A percentile compares a stretch with the other conserved stretches of the same genome.
phyloP scores from a whole-genome alignment of 768 basidiomycete species.

The Tulasnella calospora region DNA sequence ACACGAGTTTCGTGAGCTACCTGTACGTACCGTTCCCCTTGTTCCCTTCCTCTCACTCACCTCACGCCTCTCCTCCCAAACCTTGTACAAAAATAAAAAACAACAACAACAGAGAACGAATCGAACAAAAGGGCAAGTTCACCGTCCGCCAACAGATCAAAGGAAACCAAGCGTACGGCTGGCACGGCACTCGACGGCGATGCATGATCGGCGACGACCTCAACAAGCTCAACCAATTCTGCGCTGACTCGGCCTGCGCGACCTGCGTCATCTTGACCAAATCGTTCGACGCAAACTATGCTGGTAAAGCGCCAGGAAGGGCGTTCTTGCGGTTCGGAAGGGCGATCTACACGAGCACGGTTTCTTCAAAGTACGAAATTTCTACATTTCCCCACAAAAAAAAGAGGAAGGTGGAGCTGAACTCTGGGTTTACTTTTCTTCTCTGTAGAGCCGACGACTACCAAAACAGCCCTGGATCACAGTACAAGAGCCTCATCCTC shows the following conservation, averaged over 20 bases:
- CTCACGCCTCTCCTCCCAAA: no score
- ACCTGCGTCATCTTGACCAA: slow-evolving; percentile 14
- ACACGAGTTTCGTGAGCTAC: slow-evolving; percentile 10
- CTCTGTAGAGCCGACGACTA: slow-evolving; percentile 18
- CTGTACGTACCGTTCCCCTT: neutral
- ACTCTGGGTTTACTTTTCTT: neutral
- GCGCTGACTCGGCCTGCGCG: neutral
- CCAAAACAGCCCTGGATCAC: neutral
- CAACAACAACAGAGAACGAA: neutral
- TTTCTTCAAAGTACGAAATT: neutral
- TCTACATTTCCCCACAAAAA: neutral
- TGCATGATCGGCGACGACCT: slow-evolving; percentile 13
- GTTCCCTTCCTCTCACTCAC: neutral
- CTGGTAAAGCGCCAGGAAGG: slow-evolving; percentile 11
- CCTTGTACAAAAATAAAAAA: no score
- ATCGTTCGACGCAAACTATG: slow-evolving; percentile 11
- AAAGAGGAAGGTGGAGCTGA: neutral
- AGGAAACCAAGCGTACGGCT: slow-evolving; percentile 20
- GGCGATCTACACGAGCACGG: slow-evolving; percentile 5
- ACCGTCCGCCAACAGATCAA: neutral
- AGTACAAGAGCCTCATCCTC: slow-evolving; percentile 15
- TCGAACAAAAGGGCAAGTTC: slow-evolving; percentile 16
- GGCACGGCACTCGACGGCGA: slow-evolving; percentile 13
- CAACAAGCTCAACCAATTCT: slow-evolving; percentile 7
- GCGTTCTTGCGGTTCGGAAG: slow-evolving; percentile 17